A percentile compares a stretch with the other conserved stretches of the same genome.
Evolutionary conservation across 768 basidiomycete species (phyloP).

Genomic region (Hericium coralloides): DNA sequence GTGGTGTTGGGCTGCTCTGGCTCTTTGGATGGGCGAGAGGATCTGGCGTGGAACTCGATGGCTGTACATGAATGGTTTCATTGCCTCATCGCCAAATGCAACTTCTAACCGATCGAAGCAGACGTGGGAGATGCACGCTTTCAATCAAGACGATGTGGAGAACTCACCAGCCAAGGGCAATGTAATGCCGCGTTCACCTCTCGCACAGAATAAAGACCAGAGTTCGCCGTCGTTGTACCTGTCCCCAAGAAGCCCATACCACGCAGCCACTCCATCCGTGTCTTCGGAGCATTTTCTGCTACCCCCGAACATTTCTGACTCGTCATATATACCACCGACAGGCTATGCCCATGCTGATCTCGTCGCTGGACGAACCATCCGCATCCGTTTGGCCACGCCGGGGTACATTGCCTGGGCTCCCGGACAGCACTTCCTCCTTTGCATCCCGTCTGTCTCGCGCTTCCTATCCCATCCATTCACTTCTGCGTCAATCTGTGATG

Average conservation of each 20-base stretch:
- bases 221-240: not conserved
- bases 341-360: slow-evolving; percentile 65
- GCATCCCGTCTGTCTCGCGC: slow-evolving; percentile 52
- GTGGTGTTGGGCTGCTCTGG: slow-evolving; percentile 61
- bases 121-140: slow-evolving; percentile 7
- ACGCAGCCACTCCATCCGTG: not conserved
- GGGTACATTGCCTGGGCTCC: slow-evolving; percentile 57
- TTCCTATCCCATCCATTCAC: slow-evolving; percentile 71
- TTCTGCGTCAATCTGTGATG: slow-evolving; percentile 50
- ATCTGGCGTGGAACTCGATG: slow-evolving; percentile 45
- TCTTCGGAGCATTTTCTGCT: slow-evolving; percentile 7
- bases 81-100: slow-evolving; percentile 20
- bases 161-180: not conserved
- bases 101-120: not conserved
- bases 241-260: not conserved
- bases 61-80: slow-evolving; percentile 49
- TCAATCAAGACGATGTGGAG: not conserved
- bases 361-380: slow-evolving; percentile 60
- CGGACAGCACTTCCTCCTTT: slow-evolving; percentile 72
- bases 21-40: slow-evolving; percentile 57
- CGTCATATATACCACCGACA: slow-evolving; percentile 41
- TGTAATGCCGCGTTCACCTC: not conserved
- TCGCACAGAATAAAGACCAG: not conserved
- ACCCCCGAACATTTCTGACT: not conserved
- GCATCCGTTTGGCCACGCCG: slow-evolving; percentile 53